Evolutionary conservation across 2,329 filamentous ascomycete species (phyloP), one percentile per base, ranked within the genome.

Genomic region (Cytospora paraplurivora): DNA sequence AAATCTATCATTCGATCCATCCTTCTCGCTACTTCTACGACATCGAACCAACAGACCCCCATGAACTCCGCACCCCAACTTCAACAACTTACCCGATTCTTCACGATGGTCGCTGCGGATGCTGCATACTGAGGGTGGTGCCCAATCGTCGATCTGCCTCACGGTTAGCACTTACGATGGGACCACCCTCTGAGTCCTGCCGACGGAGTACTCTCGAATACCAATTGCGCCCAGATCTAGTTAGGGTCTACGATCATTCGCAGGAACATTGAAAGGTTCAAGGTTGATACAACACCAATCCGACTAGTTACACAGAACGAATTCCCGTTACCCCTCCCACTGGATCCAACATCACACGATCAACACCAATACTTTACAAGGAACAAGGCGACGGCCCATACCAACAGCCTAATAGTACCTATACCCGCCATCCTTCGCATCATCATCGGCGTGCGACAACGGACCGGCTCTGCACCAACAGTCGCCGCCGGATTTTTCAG

Each of bases 41-140:
- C 38, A n/a, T 44, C 8, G 7, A 7, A 10, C 3, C 10, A 21
- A 10, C 11, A 21, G 5, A 11, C 5, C 17, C n/a, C 41, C 49
- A 63, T 63, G 62, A 38, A 17, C 56, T 57, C 51, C 47, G 34
- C 17, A 70, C 63, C 72, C 71, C 66, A 71, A 71, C 67, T 71
- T 73, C 68, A 73, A 68, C 72, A 71, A 68, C 51, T 4, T 27
- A 27, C 49, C 44, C 41, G 33, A 50, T 21, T 58, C 34, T 72
- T 74, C 71, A 80, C 66, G 68, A 85, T 85, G 74, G 75, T 72
- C 61, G 65, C 76, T 67, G 73, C 75, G 74, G 73, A 72, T 76
- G 77, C 77, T 81, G 77, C 77, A 66, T 80, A 80, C 68, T 85
- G 79, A 82, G 81, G 81, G 81, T 84, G 81, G 82, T 75, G 73